phyloP scores from a whole-genome alignment of 352 stramenopile species.

The Pythium diclinum region DNA sequence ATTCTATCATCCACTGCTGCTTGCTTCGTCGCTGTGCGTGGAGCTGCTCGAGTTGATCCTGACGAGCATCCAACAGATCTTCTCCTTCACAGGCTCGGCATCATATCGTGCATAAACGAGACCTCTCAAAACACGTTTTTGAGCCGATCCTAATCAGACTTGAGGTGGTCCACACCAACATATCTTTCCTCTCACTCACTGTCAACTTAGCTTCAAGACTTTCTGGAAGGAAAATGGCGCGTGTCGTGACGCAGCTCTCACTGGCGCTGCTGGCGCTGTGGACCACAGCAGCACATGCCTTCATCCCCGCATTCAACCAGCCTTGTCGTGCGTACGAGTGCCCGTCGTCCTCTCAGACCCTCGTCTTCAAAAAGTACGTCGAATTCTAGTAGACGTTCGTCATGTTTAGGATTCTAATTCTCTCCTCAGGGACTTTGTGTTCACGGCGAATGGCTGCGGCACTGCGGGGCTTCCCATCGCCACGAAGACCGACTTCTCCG shows the following conservation, averaged over 20 bases:
- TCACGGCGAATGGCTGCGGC: constrained; percentile 74
- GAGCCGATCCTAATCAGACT: too few species aligned
- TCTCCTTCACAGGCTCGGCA: too few species aligned
- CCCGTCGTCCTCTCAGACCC: neutral
- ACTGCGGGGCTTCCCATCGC: constrained; percentile 56
- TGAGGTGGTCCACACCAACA: neutral
- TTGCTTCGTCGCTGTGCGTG: too few species aligned
- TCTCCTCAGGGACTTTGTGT: constrained; percentile 70
- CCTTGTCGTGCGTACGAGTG: neutral
- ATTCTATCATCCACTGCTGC: too few species aligned
- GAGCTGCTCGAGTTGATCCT: too few species aligned
- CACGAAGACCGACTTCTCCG: constrained; percentile 42
- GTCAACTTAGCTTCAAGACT: too few species aligned
- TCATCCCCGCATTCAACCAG: constrained; percentile 1
- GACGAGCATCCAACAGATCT: too few species aligned
- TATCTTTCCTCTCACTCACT: neutral
- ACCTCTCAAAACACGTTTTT: neutral
- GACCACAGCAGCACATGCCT: neutral
- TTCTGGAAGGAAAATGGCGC: neutral
- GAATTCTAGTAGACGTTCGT: too few species aligned
- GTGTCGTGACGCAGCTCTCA: neutral
- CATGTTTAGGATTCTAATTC: too few species aligned
- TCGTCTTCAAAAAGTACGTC: constrained; percentile 2
- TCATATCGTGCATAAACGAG: neutral
- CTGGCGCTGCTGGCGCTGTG: neutral